These are phyloP conservation scores for Phoma herbarum DNA, from an alignment of 2,329 filamentous ascomycete species.

Conservation along the genomic window DNA sequence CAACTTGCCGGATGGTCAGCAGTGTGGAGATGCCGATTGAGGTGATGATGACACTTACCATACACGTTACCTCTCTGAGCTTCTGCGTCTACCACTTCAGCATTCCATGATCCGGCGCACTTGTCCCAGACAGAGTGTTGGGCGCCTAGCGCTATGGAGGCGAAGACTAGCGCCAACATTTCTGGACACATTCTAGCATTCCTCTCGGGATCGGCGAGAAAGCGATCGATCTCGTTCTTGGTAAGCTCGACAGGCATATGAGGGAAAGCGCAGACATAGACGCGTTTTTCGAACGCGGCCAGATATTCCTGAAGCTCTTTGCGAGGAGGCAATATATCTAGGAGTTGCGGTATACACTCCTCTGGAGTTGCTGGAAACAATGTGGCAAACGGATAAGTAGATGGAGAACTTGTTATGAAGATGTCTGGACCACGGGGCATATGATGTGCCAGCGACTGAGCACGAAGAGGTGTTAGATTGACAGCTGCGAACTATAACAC, in stretches of 20 bases:
- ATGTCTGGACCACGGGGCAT: slow-evolving; percentile 56
- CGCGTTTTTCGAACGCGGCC: slow-evolving; percentile 54
- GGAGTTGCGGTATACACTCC: slow-evolving; percentile 47
- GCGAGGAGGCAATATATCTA: slow-evolving; percentile 51
- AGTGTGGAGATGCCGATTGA: not conserved
- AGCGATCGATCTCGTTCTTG: slow-evolving; percentile 55
- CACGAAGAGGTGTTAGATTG: slow-evolving; percentile 43
- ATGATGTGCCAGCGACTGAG: slow-evolving; percentile 55
- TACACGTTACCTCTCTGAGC: slow-evolving; percentile 55
- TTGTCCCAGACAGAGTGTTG: slow-evolving; percentile 58
- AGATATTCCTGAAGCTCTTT: slow-evolving; percentile 54
- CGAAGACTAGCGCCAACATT: slow-evolving; percentile 60
- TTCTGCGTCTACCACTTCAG: slow-evolving; percentile 49
- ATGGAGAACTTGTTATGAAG: slow-evolving; percentile 49
- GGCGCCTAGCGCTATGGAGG: slow-evolving; percentile 57
- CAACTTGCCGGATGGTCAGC: slow-evolving; percentile 47
- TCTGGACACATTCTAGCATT: slow-evolving; percentile 58
- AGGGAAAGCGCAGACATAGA: slow-evolving; percentile 56
- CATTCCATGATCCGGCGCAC: slow-evolving; percentile 51
- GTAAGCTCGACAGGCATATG: slow-evolving; percentile 57
- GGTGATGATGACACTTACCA: slow-evolving; percentile 46
- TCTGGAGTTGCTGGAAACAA: slow-evolving; percentile 51
- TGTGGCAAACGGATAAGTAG: slow-evolving; percentile 57
- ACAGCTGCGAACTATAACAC: slow-evolving; percentile 54
- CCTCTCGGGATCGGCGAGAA: slow-evolving; percentile 52